These are phyloP conservation scores for Apiotrichum siamense DNA, from an alignment of 1,284 basidiomycete species.

Conservation along the genomic window DNA sequence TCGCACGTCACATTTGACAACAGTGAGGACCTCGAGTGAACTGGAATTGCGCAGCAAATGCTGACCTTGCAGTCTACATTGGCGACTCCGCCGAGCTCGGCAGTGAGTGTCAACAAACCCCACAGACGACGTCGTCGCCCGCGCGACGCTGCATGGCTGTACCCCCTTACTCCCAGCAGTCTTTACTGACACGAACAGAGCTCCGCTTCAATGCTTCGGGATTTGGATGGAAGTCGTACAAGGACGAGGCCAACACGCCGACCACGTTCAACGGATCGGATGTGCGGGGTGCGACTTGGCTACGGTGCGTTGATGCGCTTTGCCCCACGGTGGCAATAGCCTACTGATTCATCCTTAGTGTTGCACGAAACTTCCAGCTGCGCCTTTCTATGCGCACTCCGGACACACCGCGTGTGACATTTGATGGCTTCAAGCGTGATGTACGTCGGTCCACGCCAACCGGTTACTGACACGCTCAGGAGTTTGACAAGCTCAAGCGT, in stretches of 20 bases:
- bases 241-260: constrained; percentile 53
- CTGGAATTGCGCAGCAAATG: neutral
- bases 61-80: constrained; percentile 56
- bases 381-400: constrained; percentile 62
- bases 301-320: constrained; percentile 52
- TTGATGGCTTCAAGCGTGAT: constrained; percentile 90
- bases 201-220: constrained; percentile 80
- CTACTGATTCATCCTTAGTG: constrained; percentile 49
- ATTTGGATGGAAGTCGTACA: constrained; percentile 73
- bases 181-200: constrained; percentile 53
- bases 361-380: constrained; percentile 87
- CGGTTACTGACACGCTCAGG: constrained; percentile 51
- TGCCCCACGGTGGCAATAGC: neutral
- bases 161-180: neutral
- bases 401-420: constrained; percentile 60
- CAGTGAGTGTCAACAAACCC: constrained; percentile 56
- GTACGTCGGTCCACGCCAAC: constrained; percentile 49
- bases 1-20: constrained; percentile 43
- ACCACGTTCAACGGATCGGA: constrained; percentile 64
- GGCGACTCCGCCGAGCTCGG: constrained; percentile 67
- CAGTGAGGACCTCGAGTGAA: constrained; percentile 16
- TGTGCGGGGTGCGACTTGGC: constrained; percentile 84
- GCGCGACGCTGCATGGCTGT: too few relatives aligned
- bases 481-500: constrained; percentile 68
- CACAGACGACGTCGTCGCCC: neutral